Evolutionary conservation across 2,329 filamentous ascomycete species (phyloP), one percentile per base, ranked within the genome.

Genomic region (Trichophyton mentagrophytes): DNA sequence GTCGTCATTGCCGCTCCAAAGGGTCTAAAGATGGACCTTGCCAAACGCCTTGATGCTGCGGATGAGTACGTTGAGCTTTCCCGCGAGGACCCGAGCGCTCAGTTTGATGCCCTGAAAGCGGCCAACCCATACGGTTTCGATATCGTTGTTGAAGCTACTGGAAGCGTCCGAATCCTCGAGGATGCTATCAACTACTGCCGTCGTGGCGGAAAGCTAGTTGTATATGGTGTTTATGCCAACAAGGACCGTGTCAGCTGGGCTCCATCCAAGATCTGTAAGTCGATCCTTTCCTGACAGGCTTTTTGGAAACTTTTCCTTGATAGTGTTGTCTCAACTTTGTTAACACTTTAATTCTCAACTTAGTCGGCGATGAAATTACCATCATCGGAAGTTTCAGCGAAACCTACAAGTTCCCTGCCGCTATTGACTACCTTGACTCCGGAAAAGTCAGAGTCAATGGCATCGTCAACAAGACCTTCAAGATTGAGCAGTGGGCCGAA

Each of bases 371-470:
- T 64, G 86, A 89, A 72, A 86, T 89, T 66, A 88, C 85, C 65
- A 87, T 89, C 66, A 76, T 89, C 60, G 85, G 86, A 27, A 86
- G 82, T 59, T 89, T 89, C 76, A 87, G 83, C 56, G 85, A 88
- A 72, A 86, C 84, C 25, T 86, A 84, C 74, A 87, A 86, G 79
- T 87, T 87, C 78, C 85, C 79, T 17, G 78, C 79, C 56, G 79
- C 79, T 51, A 79, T 82, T 64, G 77, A 79, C 66, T 82, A 82
- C 64, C 72, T 79, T 56, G 75, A 76, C 65, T 71, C 69, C 2
- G 73, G 72, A 53, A 74, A 75, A 67, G 69, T 77, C 49, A 73
- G 71, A 64, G 73, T 87, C 58, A 76, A 80, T 59, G 85, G 86
- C 3, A 87, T 89, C 60, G 85, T 88, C 65, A 87, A 88, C 75